phyloP scores from a whole-genome alignment of 805 yeast genomes.

The Cephaloascus fragrans region DNA sequence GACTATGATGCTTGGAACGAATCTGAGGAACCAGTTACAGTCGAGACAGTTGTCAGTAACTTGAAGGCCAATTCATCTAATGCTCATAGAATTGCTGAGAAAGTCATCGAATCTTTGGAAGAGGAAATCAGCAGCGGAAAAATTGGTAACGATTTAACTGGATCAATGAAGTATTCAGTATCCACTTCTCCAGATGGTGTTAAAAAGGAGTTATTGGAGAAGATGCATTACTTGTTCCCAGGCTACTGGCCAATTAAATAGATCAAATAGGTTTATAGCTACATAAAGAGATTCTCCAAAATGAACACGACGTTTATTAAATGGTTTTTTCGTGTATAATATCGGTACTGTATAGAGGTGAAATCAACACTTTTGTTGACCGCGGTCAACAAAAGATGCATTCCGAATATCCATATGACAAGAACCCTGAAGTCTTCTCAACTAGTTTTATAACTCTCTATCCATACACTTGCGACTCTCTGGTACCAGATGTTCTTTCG shows the following conservation, averaged over 20 bases:
- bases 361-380: no score
- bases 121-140: conserved; percentile 46
- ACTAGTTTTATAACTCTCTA: no score
- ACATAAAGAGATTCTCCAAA: no score
- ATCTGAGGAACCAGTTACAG: conserved; percentile 92
- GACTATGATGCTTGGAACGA: conserved; percentile 99
- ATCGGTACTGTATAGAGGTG: no score
- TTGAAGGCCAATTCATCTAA: conserved; percentile 79
- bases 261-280: conserved; percentile 1
- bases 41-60: conserved; percentile 92
- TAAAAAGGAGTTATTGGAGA: conserved; percentile 60
- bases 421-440: no score
- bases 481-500: no score
- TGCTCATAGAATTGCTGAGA: conserved; percentile 70
- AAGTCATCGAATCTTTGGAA: conserved; percentile 59
- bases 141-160: conserved; percentile 63
- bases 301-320: no score
- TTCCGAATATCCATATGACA: no score
- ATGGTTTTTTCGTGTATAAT: no score
- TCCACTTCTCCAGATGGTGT: conserved; percentile 70
- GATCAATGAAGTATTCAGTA: conserved; percentile 73
- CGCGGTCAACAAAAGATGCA: no score
- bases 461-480: no score
- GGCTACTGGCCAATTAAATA: conserved; percentile 63
- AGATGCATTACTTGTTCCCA: conserved; percentile 83